These are phyloP conservation scores for Hylodesmum podocarpum DNA, from an alignment of 306 rosid genomes.

Conservation along the genomic window DNA sequence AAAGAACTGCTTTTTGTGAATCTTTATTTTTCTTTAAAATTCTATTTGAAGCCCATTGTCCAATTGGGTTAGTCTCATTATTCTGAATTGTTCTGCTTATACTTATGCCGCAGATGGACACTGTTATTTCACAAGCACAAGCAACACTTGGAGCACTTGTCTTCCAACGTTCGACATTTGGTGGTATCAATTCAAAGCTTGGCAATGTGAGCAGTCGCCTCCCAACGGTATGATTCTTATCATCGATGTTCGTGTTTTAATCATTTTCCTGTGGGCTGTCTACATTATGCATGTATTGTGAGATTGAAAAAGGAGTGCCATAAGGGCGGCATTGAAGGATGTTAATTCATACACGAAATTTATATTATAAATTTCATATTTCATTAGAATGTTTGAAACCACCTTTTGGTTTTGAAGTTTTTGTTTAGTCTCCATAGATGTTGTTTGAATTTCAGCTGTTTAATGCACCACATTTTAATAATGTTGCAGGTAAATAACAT, in stretches of 20 bases:
- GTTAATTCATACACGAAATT: background rate
- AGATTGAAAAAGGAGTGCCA: background rate
- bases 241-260: constrained; percentile 1
- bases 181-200: constrained; percentile 95
- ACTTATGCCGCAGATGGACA: constrained; percentile 64
- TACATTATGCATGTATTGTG: background rate
- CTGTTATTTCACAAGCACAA: constrained; percentile 93
- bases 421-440: background rate
- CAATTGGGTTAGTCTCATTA: constrained; percentile 15
- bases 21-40: background rate
- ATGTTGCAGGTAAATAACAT: constrained; percentile 78
- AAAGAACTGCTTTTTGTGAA: background rate
- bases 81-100: constrained; percentile 22
- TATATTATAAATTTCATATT: background rate
- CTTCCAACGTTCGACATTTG: constrained; percentile 87
- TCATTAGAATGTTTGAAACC: background rate
- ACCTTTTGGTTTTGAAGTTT: background rate
- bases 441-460: background rate
- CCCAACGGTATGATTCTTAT: constrained; percentile 67
- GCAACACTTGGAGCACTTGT: constrained; percentile 91
- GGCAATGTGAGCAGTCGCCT: constrained; percentile 92
- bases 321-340: background rate
- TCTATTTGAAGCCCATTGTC: background rate
- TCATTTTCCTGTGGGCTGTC: constrained; percentile 2
- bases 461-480: constrained; percentile 11